phyloP scores from a whole-genome alignment of 1,284 basidiomycete genomes.

The Acaromyces ingoldii region DNA sequence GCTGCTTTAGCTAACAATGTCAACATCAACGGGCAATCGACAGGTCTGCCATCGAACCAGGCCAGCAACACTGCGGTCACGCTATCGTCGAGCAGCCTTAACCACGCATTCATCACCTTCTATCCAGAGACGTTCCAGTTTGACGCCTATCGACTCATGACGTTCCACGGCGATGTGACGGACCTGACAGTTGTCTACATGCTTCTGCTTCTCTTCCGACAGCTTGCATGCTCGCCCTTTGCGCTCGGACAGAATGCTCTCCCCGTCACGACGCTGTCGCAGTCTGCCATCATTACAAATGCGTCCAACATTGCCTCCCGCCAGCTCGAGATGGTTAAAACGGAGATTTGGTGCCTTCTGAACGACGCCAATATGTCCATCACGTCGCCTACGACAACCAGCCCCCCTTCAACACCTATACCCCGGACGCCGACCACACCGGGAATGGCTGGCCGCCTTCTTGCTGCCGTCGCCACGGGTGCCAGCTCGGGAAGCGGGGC shows the following conservation, averaged over 20 bases:
- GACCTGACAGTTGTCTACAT: slow-evolving; percentile 73
- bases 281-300: slow-evolving; percentile 8
- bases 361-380: slow-evolving; percentile 55
- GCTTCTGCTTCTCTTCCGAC: slow-evolving; percentile 73
- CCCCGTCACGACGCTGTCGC: neutral
- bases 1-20: slow-evolving; percentile 17
- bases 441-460: neutral
- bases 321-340: slow-evolving; percentile 55
- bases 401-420: neutral
- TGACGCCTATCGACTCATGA: slow-evolving; percentile 68
- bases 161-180: slow-evolving; percentile 67
- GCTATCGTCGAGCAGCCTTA: slow-evolving; percentile 45
- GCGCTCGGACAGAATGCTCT: slow-evolving; percentile 54
- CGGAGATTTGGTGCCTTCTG: slow-evolving; percentile 70
- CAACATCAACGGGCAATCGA: no score
- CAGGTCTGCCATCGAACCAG: no score
- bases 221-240: slow-evolving; percentile 58
- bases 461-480: neutral
- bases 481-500: slow-evolving; percentile 18
- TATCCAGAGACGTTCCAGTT: slow-evolving; percentile 70
- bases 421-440: slow-evolving; percentile 7
- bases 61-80: slow-evolving; percentile 46
- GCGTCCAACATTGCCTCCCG: slow-evolving; percentile 19
- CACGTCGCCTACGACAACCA: neutral
- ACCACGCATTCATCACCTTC: slow-evolving; percentile 26